Base-by-base conservation (phyloP, 352 stramenopile genomes). In the Lagenidium giganteum region DNA sequence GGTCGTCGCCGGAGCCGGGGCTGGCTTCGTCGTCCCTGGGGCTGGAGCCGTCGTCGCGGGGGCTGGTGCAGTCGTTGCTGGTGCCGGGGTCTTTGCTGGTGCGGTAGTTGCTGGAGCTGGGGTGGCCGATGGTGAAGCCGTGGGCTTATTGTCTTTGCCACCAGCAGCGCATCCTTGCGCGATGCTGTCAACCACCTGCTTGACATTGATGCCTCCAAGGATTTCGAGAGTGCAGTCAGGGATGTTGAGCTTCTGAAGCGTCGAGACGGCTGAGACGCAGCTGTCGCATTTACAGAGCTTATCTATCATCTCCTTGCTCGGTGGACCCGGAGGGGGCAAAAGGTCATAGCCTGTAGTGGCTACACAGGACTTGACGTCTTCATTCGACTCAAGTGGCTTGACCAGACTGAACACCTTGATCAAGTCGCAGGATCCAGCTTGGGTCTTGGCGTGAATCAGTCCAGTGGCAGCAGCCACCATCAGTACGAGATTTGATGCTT, bases 141-240 rank as follows among this genome's bases (percentile, higher is more conserved):
- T n/a, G n/a, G n/a, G n/a, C n/a, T n/a, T n/a, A n/a, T n/a, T n/a
- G n/a, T n/a, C n/a, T n/a, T n/a, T 42, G 5, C 17, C 32, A 26
- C 24, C 11, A 3, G 25, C 18, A 4, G 22, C 35, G 26, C 54
- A 63, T 16, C 43, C 44, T 22, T 18, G 18, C 2, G 16, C 17
- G 17, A 63, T 30, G 9, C 23, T 31, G 23, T 52, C 48, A 20
- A 63, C 50, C 7, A 65, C 48, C 29, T 62, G 49, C 50, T 71
- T 71, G 46, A 75, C 51, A 47, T 70, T 74, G 41, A 74, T 23
- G 9, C 64, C 64, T n/a, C 64, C 64, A 0, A 74, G 49, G 24
- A 75, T 61, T 21, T 51, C 55, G 57, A 75, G 64, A 13, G 31
- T 55, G 47, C 64, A 75, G 57, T 75, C 57, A 0, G 64, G 61